Evolutionary conservation across 139 green algal species (phyloP), one percentile per base, ranked within the genome.

Genomic region (Nannochloris sp.): DNA sequence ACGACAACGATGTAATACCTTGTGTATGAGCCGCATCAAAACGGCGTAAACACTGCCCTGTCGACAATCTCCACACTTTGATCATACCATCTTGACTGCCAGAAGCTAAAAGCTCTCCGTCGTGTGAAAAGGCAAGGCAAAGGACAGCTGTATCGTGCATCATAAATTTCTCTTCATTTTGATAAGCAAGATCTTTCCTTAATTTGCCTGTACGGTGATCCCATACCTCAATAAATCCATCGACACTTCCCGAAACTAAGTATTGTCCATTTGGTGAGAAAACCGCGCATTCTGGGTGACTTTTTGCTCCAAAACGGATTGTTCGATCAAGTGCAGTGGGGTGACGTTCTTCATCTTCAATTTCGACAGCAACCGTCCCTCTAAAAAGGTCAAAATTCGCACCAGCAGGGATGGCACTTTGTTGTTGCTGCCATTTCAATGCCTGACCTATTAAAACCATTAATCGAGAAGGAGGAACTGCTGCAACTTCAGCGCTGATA

Each of bases 181-280:
- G 93, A 75, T 96, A 99, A 37, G 80, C 45, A 65, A 99, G 73
- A 69, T 99, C 93, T 82, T 88, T 91, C 70, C 86, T 88, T 39
- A 98, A 74, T 66, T 90, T 92, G n/a, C 89, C 93, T 0, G 79
- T 95, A 25, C 86, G 58, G 19, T 73, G 78, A 66, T 99, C 93
- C 93, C 93, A 98, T 62, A 98, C 80, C 84, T 98, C 93, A 33
- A 99, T 92, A 78, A 98, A 97, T 1, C 93, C 93, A 58, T 99
- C 93, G 46, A 89, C 85, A 54, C 83, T 95, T 58, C 93, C 95
- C 3, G 88, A 95, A 32, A 88, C 80, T 42, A 98, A 81, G 75
- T 87, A 80, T 55, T 87, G 79, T 44, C 93, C 93, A 65, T 98
- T 91, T 0, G 90, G 85, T 3, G 87, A 91, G 75, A 95, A 97